Evolutionary conservation across 148 eudicot species (phyloP).

Genomic region (Vaccinium darrowii): DNA sequence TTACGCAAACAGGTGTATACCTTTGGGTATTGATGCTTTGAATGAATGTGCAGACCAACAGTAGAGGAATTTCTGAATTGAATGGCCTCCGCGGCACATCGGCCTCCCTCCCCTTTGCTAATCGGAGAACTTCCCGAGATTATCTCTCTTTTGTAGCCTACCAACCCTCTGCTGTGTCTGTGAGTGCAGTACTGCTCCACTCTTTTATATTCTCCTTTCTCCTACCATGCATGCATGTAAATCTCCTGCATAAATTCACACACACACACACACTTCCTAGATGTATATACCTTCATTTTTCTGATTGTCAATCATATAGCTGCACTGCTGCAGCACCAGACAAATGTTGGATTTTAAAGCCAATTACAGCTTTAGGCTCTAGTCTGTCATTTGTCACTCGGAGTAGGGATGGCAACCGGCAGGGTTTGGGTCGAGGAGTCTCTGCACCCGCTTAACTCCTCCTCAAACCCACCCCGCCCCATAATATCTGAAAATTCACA

Average conservation of each 20-base stretch:
- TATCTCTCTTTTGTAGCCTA: conserved; percentile 57
- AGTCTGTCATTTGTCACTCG: background rate
- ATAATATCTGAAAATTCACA: background rate
- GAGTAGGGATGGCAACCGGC: background rate
- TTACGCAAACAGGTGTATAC: background rate
- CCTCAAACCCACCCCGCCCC: background rate
- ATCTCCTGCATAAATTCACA: background rate
- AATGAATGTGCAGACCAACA: conserved; percentile 46
- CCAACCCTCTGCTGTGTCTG: conserved; percentile 79
- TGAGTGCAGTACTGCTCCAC: conserved; percentile 10
- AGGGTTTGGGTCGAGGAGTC: background rate
- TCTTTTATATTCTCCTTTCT: background rate
- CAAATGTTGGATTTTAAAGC: background rate
- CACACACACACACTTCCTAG: background rate
- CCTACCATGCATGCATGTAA: background rate
- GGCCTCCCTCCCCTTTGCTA: conserved; percentile 46
- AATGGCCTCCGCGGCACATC: conserved; percentile 64
- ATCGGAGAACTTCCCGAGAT: conserved; percentile 49
- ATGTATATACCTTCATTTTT: background rate
- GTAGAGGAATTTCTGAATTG: conserved; percentile 78
- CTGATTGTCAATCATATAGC: background rate
- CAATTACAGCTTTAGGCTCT: background rate
- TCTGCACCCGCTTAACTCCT: background rate
- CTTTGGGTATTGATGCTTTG: background rate
- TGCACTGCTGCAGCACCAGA: background rate